Conservation (phyloP, 2,329 filamentous ascomycete species). For the Aspergillus vadensis region DNA sequence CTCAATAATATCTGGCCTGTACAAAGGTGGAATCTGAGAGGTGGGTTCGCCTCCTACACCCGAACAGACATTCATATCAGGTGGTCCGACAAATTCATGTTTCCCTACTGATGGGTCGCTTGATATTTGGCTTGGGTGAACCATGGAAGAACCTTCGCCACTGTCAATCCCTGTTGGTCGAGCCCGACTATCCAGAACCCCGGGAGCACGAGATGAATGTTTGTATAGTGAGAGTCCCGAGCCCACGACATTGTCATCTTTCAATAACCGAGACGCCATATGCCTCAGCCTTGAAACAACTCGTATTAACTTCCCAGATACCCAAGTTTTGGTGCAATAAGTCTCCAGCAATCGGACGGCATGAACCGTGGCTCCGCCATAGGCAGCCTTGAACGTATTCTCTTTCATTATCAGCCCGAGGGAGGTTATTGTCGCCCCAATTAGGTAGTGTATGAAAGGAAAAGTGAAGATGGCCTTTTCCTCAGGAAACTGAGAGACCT, state of each 20-base stretch:
- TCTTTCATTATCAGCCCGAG: conserved; percentile 25
- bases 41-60: not conserved
- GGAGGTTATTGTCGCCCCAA: conserved; percentile 23
- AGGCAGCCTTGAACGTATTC: conserved; percentile 16
- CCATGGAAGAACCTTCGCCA: not conserved
- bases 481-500: conserved; percentile 22
- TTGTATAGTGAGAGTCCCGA: not conserved
- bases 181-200: too few relatives aligned
- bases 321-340: conserved; percentile 27
- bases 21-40: not conserved
- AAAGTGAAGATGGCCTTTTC: conserved; percentile 25
- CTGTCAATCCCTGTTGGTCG: not conserved
- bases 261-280: conserved; percentile 10
- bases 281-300: conserved; percentile 21
- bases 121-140: not conserved
- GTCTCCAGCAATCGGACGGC: conserved; percentile 19
- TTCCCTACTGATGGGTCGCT: not conserved
- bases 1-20: not conserved
- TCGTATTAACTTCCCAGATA: conserved; percentile 23
- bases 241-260: not conserved
- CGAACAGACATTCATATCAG: not conserved
- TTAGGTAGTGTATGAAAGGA: conserved; percentile 26
- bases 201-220: not conserved
- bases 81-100: not conserved
- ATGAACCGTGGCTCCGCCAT: conserved; percentile 18